A percentile compares a stretch with the other conserved stretches of the same genome.
These are phyloP conservation scores for Bigelowiella natans DNA, from an alignment of 78 protist genomes.

Conservation along the genomic window DNA sequence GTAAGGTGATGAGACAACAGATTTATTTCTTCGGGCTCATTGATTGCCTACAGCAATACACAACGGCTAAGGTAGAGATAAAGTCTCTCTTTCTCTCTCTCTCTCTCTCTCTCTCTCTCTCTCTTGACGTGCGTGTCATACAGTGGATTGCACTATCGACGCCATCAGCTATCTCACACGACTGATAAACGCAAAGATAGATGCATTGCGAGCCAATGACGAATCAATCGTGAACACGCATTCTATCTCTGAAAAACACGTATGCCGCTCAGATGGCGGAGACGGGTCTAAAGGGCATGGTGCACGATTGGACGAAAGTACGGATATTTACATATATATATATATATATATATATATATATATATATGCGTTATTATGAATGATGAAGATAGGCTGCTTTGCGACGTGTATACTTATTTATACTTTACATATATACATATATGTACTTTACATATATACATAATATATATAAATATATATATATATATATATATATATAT, in stretches of 20 bases:
- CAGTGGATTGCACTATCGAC: too few species aligned
- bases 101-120: too few species aligned
- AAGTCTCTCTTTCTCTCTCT: too few species aligned
- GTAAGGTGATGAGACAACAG: neutral
- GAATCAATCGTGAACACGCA: too few species aligned
- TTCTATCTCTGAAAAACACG: too few species aligned
- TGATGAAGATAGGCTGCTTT: too few species aligned
- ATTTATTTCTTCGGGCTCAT: neutral
- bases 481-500: neutral
- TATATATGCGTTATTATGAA: neutral
- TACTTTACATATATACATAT: neutral
- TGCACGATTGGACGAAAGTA: neutral
- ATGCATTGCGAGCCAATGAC: too few species aligned
- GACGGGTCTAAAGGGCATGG: neutral
- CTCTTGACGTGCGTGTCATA: too few species aligned
- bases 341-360: neutral
- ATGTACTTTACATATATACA: neutral
- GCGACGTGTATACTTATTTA: neutral
- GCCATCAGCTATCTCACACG: too few species aligned
- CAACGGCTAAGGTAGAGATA: neutral
- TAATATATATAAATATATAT: neutral
- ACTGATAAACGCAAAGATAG: too few species aligned
- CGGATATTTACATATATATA: neutral
- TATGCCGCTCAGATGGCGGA: neutral
- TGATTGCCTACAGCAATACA: neutral